Evolutionary conservation across 768 basidiomycete genomes (phyloP), one percentile per base, ranked within the genome.

Genomic region (Rhodocollybia butyracea): DNA sequence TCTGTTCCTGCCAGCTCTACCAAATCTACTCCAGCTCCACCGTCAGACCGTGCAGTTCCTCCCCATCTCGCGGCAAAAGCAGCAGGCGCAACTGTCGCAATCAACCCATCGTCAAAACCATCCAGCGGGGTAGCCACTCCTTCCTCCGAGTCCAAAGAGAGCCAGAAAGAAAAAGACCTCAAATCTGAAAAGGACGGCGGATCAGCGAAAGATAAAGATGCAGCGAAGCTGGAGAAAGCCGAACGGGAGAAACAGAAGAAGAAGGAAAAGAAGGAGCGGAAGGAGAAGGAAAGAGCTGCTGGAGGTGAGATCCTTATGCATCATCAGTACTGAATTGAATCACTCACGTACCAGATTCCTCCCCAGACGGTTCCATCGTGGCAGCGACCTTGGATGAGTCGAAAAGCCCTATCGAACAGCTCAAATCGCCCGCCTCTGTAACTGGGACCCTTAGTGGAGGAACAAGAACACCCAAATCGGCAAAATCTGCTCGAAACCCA

Each of bases 391-490:
- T 50, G 22, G 48, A 50, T 22, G 60, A 55, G 34, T 60, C 60
- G 3, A 59, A 68, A 10, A 63, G 61, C 3, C 64, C 71, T 26
- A 67, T 69, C 24, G 64, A 75, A 3, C 78, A 75, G 46, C 65
- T 77, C 51, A 86, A 83, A 66, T 83, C 79, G 15, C 82, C 83
- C 15, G 71, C 73, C 15, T 79, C 81, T 26, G 85, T 84, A 61
- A 76, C 72, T 1, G 88, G 89, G 4, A 72, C 75, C 21, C 79
- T 88, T 51, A 91, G 42, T 22, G 77, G 73, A 0, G 88, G 89
- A 8, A 72, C 75, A 22, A 79, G 89, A 54, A 92, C 91, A 26
- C 91, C 91, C 19, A 89, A 84, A 51, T 78, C 79, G 32, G 77
- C 77, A 45, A 80, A 82, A 55, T 80, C 82, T 0, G 73, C 80